These are phyloP conservation scores for Myochromella boudieri DNA, from an alignment of 768 basidiomycete species.

Conservation along the genomic window DNA sequence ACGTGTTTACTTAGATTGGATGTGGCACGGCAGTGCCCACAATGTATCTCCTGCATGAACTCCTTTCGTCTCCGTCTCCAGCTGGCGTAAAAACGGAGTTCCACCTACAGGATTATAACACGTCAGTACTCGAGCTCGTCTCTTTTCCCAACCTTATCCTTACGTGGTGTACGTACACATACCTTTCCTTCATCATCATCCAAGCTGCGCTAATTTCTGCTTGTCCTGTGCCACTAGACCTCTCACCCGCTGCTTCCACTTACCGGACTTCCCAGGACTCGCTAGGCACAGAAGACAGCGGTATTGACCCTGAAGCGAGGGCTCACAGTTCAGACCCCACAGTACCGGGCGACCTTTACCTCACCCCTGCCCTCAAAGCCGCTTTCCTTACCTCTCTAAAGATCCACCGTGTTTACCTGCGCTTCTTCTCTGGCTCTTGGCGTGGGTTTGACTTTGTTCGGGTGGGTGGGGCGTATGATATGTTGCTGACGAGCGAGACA, in stretches of 20 bases:
- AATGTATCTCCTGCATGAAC: slow-evolving; percentile 62
- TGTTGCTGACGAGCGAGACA: slow-evolving; percentile 90
- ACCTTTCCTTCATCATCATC: background rate
- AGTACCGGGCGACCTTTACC: slow-evolving; percentile 65
- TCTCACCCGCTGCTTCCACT: no score
- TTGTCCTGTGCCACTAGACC: no score
- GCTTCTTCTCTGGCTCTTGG: slow-evolving; percentile 88
- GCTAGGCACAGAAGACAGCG: no score
- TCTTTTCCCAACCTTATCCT: slow-evolving; percentile 79
- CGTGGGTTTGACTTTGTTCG: slow-evolving; percentile 49
- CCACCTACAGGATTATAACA: slow-evolving; percentile 92
- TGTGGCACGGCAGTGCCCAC: slow-evolving; percentile 92
- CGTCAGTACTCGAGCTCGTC: slow-evolving; percentile 73
- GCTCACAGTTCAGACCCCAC: no score
- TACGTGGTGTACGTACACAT: slow-evolving; percentile 68
- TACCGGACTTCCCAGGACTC: no score
- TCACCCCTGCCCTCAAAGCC: slow-evolving; percentile 60
- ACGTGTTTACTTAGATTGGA: slow-evolving; percentile 78
- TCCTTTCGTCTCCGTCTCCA: slow-evolving; percentile 41
- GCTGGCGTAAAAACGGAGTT: slow-evolving; percentile 31
- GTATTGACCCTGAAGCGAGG: no score
- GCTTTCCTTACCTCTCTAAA: slow-evolving; percentile 66
- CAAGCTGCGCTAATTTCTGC: no score
- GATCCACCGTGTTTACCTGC: slow-evolving; percentile 53
- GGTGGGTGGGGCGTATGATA: slow-evolving; percentile 47